Base-by-base conservation (phyloP, 139 green algal genomes). In the Diplosphaera chodatii region DNA sequence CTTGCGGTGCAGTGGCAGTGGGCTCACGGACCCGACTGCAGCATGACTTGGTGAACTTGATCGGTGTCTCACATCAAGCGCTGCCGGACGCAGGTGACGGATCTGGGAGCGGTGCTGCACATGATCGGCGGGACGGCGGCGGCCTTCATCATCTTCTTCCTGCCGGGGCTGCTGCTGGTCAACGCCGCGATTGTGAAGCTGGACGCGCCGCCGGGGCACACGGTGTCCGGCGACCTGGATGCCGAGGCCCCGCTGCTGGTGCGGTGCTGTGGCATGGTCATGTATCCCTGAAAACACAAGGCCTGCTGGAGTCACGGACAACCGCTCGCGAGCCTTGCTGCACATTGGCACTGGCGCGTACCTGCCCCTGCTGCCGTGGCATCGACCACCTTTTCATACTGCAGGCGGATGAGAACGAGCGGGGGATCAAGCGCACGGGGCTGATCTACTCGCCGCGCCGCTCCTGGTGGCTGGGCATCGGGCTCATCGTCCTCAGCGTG, bases 141-240 rank as follows among this genome's bases (percentile, higher is more conserved):
- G 22, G 40, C 67, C 40, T 85, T 87, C 79, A 86, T 91, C 67
- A 88, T 91, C 32, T 88, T 91, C 33, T 81, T 81, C 20, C 71
- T 91, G 63, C 86, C 86, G 0, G 84, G 84, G 0, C 59, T 82
- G 28, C 70, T 91, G 68, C 77, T 86, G 25, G 73, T 78, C n/a
- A 75, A 75, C 64, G 70, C 70, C 23, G 70, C 70, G 27, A 69
- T 75, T n/a, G 62, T 75, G n/a, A 75, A 75, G 70, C 48, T 59
- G 48, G 48, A 59, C 48, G 48, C 48, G 48, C 48, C 48, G 48
- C 48, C 48, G 16, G 48, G 48, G 48, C 25, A n/a, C 48, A 59
- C 48, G 13, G 16, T 25, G 16, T 59, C 48, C 3, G 48, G 48
- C 48, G 48, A 59, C 10, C 48, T 59, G 16, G 48, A 59, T 25